phyloP scores from a whole-genome alignment of 2,329 filamentous ascomycete genomes.

The Magnaporthiopsis incrustans region DNA sequence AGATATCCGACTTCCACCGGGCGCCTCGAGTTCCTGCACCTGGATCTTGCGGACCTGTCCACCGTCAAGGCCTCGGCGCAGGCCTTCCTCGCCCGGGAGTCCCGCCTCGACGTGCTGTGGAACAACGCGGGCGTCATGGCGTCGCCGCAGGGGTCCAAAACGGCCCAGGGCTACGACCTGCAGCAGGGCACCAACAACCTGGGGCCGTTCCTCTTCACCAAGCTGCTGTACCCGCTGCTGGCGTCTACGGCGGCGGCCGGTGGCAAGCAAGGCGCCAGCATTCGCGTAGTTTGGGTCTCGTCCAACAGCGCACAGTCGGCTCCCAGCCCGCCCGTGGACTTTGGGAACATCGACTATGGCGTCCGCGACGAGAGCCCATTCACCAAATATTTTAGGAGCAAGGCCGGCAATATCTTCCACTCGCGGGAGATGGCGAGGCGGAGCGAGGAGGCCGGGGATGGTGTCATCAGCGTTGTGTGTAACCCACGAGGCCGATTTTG shows the following conservation, averaged over 20 bases:
- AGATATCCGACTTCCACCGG: slow-evolving; percentile 23
- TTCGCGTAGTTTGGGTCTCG: slow-evolving; percentile 16
- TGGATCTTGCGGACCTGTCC: slow-evolving; percentile 28
- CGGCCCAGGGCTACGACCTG: slow-evolving; percentile 19
- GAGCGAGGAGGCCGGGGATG: slow-evolving; percentile 11
- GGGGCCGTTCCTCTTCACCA: slow-evolving; percentile 16
- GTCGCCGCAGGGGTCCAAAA: slow-evolving; percentile 19
- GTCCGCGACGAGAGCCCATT: slow-evolving; percentile 8
- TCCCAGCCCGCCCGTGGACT: slow-evolving; percentile 17
- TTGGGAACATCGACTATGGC: slow-evolving; percentile 23
- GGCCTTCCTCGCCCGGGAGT: slow-evolving; percentile 21
- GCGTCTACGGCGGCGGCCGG: slow-evolving; percentile 9
- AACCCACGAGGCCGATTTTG: no score
- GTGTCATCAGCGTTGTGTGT: slow-evolving; percentile 7
- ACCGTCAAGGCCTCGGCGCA: slow-evolving; percentile 20
- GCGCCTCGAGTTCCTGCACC: slow-evolving; percentile 27
- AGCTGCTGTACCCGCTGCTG: slow-evolving; percentile 17
- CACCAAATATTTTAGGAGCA: slow-evolving; percentile 11
- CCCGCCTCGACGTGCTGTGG: slow-evolving; percentile 25
- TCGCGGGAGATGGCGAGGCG: slow-evolving; percentile 14
- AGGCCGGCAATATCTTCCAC: slow-evolving; percentile 13
- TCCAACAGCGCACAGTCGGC: slow-evolving; percentile 11
- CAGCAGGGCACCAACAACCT: slow-evolving; percentile 18
- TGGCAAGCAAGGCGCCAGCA: slow-evolving; percentile 8
- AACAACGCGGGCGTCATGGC: slow-evolving; percentile 31